Evolutionary conservation across 345 rosid species (phyloP).

Genomic region (Eucalyptus tenuipes): DNA sequence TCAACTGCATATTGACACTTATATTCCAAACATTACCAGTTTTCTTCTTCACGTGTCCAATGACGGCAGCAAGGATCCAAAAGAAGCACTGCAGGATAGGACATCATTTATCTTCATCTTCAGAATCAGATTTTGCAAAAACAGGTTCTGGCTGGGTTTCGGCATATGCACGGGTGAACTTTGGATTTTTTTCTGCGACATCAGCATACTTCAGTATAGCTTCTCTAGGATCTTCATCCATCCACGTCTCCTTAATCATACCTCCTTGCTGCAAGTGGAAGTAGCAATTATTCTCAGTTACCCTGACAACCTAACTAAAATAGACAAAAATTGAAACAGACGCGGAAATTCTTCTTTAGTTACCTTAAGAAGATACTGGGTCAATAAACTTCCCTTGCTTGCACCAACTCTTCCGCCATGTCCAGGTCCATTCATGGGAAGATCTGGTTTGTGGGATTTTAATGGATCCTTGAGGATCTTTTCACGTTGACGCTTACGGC

Average conservation of each 20-base stretch:
- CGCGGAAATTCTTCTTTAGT: background rate
- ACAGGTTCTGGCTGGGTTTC: constrained; percentile 82
- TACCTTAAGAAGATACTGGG: constrained; percentile 96
- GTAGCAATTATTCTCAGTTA: background rate
- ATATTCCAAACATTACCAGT: background rate
- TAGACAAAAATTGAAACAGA: background rate
- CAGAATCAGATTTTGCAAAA: constrained; percentile 78
- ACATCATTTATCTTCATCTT: constrained; percentile 58
- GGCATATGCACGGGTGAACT: constrained; percentile 93
- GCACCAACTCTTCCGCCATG: constrained; percentile 90
- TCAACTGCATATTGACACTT: background rate
- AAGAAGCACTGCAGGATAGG: background rate
- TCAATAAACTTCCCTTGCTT: constrained; percentile 81
- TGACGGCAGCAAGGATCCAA: background rate
- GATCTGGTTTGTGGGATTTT: constrained; percentile 89
- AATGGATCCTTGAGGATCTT: constrained; percentile 83
- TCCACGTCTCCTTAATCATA: constrained; percentile 99
- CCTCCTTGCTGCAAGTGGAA: constrained; percentile 85
- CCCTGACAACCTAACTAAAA: background rate
- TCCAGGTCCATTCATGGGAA: constrained; percentile 93
- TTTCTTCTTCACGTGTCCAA: background rate
- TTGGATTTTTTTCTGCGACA: constrained; percentile 82
- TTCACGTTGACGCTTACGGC: constrained; percentile 93
- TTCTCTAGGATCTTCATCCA: constrained; percentile 99
- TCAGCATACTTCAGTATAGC: constrained; percentile 93